Conservation (phyloP, 169 alveolate genomes). For the Cardiosporidium cionae region DNA sequence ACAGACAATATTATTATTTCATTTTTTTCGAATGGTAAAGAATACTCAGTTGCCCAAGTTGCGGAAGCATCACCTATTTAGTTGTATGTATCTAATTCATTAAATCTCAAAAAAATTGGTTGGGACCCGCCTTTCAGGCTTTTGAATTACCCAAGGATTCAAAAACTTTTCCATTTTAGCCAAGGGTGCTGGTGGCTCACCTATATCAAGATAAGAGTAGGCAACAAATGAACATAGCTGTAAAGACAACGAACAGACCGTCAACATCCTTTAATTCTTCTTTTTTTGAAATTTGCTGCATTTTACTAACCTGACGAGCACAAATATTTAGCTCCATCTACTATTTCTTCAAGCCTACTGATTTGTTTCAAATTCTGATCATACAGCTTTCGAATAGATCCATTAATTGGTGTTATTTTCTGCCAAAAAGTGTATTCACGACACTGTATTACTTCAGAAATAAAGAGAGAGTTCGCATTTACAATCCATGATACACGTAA, state of each 20-base stretch:
- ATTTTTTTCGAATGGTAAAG: no score
- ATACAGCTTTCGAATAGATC: slow-evolving; percentile 70
- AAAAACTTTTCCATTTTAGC: slow-evolving; percentile 59
- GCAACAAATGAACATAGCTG: background rate
- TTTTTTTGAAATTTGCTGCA: background rate
- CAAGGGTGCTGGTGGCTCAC: slow-evolving; percentile 75
- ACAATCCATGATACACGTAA: no score
- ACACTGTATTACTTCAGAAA: no score
- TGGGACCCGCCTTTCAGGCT: slow-evolving; percentile 20
- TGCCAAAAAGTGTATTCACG: background rate
- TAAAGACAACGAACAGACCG: background rate
- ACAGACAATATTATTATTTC: no score
- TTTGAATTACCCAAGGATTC: slow-evolving; percentile 43
- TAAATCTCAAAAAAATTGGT: slow-evolving; percentile 18
- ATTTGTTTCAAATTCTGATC: slow-evolving; percentile 70
- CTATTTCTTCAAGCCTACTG: slow-evolving; percentile 50
- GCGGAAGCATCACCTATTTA: no score
- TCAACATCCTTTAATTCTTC: background rate
- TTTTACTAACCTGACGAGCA: slow-evolving; percentile 63
- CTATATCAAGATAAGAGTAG: slow-evolving; percentile 19
- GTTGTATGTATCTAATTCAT: no score
- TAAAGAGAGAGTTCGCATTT: no score
- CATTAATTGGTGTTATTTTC: slow-evolving; percentile 59
- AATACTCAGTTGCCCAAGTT: no score
- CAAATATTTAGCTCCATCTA: slow-evolving; percentile 78